A percentile compares a stretch with the other conserved stretches of the same genome.
Evolutionary conservation across 805 yeast genomes (phyloP).

Genomic region (Yarrowia yakushimensis): DNA sequence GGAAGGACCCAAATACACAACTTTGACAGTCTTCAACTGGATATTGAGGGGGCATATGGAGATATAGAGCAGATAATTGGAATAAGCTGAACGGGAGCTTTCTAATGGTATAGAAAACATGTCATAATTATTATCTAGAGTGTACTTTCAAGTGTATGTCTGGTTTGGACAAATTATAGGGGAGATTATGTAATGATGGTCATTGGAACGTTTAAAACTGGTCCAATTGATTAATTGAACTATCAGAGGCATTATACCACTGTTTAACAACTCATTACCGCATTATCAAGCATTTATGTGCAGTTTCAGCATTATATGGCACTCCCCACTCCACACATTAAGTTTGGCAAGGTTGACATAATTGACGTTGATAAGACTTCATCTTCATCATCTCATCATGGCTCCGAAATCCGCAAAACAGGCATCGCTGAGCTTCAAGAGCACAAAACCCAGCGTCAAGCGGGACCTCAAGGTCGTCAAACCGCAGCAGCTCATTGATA

Average conservation of each 20-base stretch:
- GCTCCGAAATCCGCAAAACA: not conserved
- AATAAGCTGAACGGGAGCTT: not conserved
- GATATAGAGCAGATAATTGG: not conserved
- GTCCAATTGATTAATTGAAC: too few relatives aligned
- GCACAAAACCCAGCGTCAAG: not conserved
- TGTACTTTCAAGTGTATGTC: too few relatives aligned
- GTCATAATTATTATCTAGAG: not conserved
- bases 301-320: too few relatives aligned
- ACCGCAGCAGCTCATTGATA: not conserved
- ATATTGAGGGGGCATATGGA: not conserved
- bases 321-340: not conserved
- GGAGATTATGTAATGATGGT: too few relatives aligned
- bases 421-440: not conserved
- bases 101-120: not conserved
- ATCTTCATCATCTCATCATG: not conserved
- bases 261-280: too few relatives aligned
- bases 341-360: not conserved
- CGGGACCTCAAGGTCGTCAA: not conserved
- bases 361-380: constrained; percentile 1
- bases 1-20: not conserved
- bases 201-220: too few relatives aligned
- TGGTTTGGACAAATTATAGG: too few relatives aligned
- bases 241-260: too few relatives aligned
- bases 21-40: not conserved
- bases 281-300: too few relatives aligned